Base-by-base conservation (phyloP, 495 filamentous ascomycete genomes). In the Patellaria atrata region DNA sequence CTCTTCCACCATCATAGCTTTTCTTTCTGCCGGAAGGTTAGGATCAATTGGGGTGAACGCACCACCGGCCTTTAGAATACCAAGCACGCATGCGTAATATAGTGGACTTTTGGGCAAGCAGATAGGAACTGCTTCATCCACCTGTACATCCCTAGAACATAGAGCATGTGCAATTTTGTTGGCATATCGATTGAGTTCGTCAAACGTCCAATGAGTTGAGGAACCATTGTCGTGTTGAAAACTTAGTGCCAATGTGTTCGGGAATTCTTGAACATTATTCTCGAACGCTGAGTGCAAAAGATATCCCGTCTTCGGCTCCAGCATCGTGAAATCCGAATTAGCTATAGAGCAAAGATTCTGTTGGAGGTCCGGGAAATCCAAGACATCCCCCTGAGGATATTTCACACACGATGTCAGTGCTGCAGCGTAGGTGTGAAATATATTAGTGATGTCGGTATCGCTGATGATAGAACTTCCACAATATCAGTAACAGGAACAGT, bases 351-450 rank as follows among this genome's bases (percentile, higher is more conserved):
- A 40, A 20, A 53, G 20, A 11, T 18, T 2, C 1, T 38, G 26
- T 14, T 39, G 43, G 27, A 53, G 44, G 5, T 35, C 41, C 14
- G 33, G 15, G 5, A 50, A 40, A 24, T 50, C 44, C 6, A 25
- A 28, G 1, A 43, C 35, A 7, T 37, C n/a, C 1, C 29, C 22
- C n/a, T 30, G 23, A 18, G 52, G 46, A 33, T 22, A 45, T 5
- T 16, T 20, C 14, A 53, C 15, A 30, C 38, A 43, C 24, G 52
- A 50, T 3, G n/a, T 9, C 12, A 55, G 28, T 13, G 44, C 39
- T 38, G 48, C 30, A 8, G 60, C 52, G 26, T 77, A 73, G 5
- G 72, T 54, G 8, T 60, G 51, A 12, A 60, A 36, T 27, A 79
- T 54, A 0, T 60, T 37, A 5, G 56, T 32, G 12, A 53, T 56